phyloP scores from a whole-genome alignment of 208 protist genomes.

The Acanthamoeba sp. region DNA sequence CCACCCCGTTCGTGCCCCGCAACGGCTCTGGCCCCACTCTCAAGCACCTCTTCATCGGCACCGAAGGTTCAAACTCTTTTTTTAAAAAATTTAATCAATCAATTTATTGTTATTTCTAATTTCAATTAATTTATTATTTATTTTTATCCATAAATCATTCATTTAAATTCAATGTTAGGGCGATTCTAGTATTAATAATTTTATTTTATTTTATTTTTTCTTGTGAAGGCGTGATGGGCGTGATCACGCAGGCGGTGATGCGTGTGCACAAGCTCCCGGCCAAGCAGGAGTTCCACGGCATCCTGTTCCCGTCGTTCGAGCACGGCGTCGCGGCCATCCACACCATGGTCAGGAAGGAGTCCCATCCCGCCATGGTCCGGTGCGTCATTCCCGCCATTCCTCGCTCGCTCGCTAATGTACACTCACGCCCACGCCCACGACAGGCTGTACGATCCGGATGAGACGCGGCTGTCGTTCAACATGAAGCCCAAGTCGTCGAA shows the following conservation, averaged over 20 bases:
- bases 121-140: too few species aligned
- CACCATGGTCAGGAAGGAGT: slow-evolving; percentile 77
- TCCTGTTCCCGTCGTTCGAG: slow-evolving; percentile 77
- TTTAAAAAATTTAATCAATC: neutral
- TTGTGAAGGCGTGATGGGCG: slow-evolving; percentile 36
- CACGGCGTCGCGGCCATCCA: slow-evolving; percentile 73
- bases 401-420: neutral
- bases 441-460: slow-evolving; percentile 58
- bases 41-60: slow-evolving; percentile 83
- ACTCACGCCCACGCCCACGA: too few species aligned
- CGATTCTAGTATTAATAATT: too few species aligned
- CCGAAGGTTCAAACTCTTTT: slow-evolving; percentile 75
- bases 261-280: slow-evolving; percentile 75
- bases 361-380: slow-evolving; percentile 83
- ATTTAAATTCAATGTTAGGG: neutral
- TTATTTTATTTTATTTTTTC: neutral
- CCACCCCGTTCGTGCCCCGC: slow-evolving; percentile 73
- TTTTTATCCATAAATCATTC: too few species aligned
- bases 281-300: slow-evolving; percentile 71
- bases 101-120: neutral
- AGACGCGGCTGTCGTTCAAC: slow-evolving; percentile 70
- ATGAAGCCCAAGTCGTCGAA: slow-evolving; percentile 76
- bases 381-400: slow-evolving; percentile 73
- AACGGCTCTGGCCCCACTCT: slow-evolving; percentile 79
- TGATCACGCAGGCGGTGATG: slow-evolving; percentile 84